phyloP scores from a whole-genome alignment of 441 rosid genomes.

The Adansonia grandidieri region DNA sequence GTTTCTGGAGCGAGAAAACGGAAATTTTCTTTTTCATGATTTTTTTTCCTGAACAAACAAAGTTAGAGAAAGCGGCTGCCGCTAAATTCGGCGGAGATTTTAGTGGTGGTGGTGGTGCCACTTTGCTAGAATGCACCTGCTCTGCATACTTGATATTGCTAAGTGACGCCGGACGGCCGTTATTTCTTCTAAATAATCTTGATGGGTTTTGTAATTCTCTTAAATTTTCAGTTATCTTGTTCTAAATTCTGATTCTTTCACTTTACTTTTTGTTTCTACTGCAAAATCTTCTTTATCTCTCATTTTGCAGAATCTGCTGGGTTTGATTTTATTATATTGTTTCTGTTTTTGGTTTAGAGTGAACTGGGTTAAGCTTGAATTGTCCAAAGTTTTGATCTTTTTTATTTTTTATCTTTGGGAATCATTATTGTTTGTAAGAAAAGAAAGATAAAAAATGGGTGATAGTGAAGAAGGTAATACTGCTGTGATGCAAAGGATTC shows the following conservation, averaged over 20 bases:
- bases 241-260: slow-evolving; percentile 7
- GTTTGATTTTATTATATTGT: slow-evolving; percentile 27
- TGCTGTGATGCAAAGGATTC: slow-evolving; percentile 76
- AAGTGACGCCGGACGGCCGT: slow-evolving; percentile 27
- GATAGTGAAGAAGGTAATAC: slow-evolving; percentile 64
- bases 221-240: not conserved
- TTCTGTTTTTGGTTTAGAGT: slow-evolving; percentile 26
- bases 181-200: not conserved
- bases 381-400: slow-evolving; percentile 1
- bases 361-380: slow-evolving; percentile 21
- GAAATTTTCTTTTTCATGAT: not conserved
- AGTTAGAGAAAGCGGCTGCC: slow-evolving; percentile 37
- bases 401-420: not conserved
- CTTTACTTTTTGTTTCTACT: not conserved
- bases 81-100: slow-evolving; percentile 28
- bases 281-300: not conserved
- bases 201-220: not conserved
- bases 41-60: not conserved
- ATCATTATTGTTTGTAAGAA: not conserved
- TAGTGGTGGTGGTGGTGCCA: slow-evolving; percentile 21
- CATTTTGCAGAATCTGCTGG: slow-evolving; percentile 27
- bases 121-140: slow-evolving; percentile 18
- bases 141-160: not conserved
- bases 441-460: slow-evolving; percentile 48
- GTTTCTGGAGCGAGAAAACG: slow-evolving; percentile 37